These are phyloP conservation scores for Vitellaria paradoxa DNA, from an alignment of 179 eudicot genomes.

Conservation along the genomic window DNA sequence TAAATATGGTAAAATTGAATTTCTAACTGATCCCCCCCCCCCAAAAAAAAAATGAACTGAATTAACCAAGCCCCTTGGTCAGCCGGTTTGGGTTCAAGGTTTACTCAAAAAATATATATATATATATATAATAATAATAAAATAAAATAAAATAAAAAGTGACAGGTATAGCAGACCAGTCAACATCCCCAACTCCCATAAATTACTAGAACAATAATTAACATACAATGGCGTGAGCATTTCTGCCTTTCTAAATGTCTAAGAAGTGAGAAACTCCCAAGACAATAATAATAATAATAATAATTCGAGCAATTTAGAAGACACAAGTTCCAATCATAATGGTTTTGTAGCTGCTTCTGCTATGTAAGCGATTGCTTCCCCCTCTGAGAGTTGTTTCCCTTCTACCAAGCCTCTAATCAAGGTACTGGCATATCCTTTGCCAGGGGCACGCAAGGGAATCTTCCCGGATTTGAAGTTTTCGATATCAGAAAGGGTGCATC, in stretches of 20 bases:
- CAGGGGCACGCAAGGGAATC: constrained; percentile 48
- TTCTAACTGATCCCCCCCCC: too few species aligned
- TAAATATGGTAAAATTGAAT: too few species aligned
- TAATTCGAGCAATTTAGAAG: neutral
- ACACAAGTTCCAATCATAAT: constrained; percentile 30
- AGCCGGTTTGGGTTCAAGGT: too few species aligned
- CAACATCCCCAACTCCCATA: too few species aligned
- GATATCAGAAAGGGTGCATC: constrained; percentile 62
- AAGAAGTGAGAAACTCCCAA: neutral
- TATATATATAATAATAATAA: too few species aligned
- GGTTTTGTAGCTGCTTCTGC: constrained; percentile 65
- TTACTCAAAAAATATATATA: too few species aligned
- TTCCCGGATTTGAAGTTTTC: constrained; percentile 64
- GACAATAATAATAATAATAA: too few species aligned
- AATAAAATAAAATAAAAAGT: neutral
- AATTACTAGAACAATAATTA: neutral
- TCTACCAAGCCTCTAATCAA: constrained; percentile 69
- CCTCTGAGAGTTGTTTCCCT: constrained; percentile 64
- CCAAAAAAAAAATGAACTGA: too few species aligned
- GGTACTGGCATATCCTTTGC: constrained; percentile 55
- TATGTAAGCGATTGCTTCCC: constrained; percentile 69
- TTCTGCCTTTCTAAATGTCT: neutral
- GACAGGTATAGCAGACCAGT: too few species aligned
- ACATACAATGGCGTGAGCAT: neutral
- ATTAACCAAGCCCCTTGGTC: too few species aligned